Evolutionary conservation across 495 filamentous ascomycete genomes (phyloP), one percentile per base, ranked within the genome.

Genomic region (Podospora appendiculata): DNA sequence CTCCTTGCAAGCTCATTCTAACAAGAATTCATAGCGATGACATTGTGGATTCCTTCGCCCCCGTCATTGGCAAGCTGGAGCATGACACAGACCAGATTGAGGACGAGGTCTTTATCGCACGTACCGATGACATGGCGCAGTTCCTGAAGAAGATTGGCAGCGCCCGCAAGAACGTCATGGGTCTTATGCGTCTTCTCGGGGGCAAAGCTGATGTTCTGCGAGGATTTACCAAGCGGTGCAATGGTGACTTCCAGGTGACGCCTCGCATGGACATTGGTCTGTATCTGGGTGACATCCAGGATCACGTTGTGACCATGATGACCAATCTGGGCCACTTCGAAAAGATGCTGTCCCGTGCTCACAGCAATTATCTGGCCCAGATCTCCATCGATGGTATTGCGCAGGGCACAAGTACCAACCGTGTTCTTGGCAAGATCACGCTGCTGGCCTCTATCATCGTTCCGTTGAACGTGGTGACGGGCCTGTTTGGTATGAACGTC

Each of bases 241-340:
- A 96, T 68, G 90, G 95, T 59, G 87, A 95, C 54, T 97, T 93
- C 76, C 84, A 88, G 57, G 85, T 96, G 45, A 94, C 93, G 11
- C 93, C 93, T 0, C 86, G 89, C 25, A 90, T 89, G 67, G 93
- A 98, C 65, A 95, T 98, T 60, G 93, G 91, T 12, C 79, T 98
- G 54, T 98, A 97, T 62, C 75, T 98, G 3, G 88, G 89, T 54
- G 93, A 98, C 73, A 95, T 97, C 55, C 93, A 98, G 66, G 93
- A 98, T 71, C 93, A 98, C 77, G 92, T 98, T 35, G 89, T 98
- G 34, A 97, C 93, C 54, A 96, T 97, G 93, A 94, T 95, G 81
- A 88, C 84, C 57, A 98, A 95, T 67, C 71, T 98, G 48, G 83
- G 81, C 9, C 93, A 98, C 64, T 96, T 93, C 58, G 94, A 98